phyloP scores from a whole-genome alignment of 2,329 filamentous ascomycete genomes.

The Colletotrichum magnum region DNA sequence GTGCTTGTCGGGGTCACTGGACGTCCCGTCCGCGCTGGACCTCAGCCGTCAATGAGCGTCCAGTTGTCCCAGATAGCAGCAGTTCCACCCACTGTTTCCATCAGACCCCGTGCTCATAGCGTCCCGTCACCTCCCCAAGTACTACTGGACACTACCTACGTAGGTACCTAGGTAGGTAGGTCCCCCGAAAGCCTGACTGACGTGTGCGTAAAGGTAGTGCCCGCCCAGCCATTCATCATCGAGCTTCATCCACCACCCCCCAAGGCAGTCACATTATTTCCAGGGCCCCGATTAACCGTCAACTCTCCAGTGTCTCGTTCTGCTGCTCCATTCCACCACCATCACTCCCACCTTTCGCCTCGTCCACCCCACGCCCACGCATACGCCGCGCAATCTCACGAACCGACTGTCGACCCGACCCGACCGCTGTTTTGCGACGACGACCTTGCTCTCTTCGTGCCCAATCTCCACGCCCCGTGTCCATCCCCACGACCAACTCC shows the following conservation, averaged over 20 bases:
- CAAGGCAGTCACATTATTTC: conserved; percentile 42
- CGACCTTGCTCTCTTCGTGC: not conserved
- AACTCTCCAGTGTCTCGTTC: not conserved
- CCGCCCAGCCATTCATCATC: conserved; percentile 36
- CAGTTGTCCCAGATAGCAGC: not conserved
- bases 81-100: conserved; percentile 1
- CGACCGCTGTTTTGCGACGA: conserved; percentile 3
- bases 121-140: not conserved
- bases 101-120: not conserved
- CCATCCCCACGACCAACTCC: conserved; percentile 5
- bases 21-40: conserved; percentile 25
- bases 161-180: too few species aligned
- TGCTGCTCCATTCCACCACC: conserved; percentile 2
- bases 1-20: conserved; percentile 25
- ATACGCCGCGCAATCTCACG: conserved; percentile 1
- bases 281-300: conserved; percentile 36
- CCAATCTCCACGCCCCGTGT: conserved; percentile 13
- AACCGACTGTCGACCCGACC: conserved; percentile 11
- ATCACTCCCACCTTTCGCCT: conserved; percentile 30
- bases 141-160: too few species aligned
- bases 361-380: conserved; percentile 30
- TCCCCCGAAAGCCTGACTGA: conserved; percentile 38
- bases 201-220: conserved; percentile 28
- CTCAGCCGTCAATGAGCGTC: conserved; percentile 6
- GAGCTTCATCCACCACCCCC: conserved; percentile 28